phyloP scores from a whole-genome alignment of 352 stramenopile species.

The Globisporangium sylvaticum region DNA sequence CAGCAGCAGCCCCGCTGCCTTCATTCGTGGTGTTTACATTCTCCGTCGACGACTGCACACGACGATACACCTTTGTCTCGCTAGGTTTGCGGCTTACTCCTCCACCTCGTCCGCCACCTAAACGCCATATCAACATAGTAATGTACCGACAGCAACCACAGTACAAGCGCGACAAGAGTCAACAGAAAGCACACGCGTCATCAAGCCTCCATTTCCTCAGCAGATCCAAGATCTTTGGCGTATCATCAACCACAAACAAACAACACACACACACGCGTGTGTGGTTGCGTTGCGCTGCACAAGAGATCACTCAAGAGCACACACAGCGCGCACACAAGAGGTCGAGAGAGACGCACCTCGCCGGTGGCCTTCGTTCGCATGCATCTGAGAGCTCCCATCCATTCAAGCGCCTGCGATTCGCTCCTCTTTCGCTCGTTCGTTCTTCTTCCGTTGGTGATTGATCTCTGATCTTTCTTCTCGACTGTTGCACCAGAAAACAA shows the following conservation, averaged over 20 bases:
- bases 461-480: conserved; percentile 6
- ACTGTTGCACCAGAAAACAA: background rate
- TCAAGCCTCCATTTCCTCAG: background rate
- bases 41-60: conserved; percentile 7
- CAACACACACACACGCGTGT: background rate
- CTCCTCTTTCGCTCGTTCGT: conserved; percentile 1
- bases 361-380: conserved; percentile 20
- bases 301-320: background rate
- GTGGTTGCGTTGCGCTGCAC: background rate
- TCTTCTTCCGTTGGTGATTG: conserved; percentile 7
- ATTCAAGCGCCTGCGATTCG: conserved; percentile 20
- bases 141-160: background rate
- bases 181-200: background rate
- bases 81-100: conserved; percentile 4
- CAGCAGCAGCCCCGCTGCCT: background rate
- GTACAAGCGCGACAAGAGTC: background rate
- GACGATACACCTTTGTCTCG: conserved; percentile 10
- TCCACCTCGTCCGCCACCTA: conserved; percentile 18
- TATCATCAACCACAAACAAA: background rate
- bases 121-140: background rate
- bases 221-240: background rate
- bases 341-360: conserved; percentile 18
- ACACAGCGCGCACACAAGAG: background rate
- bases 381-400: conserved; percentile 34
- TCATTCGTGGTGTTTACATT: background rate